Evolutionary conservation across 2,329 filamentous ascomycete species (phyloP), one percentile per base, ranked within the genome.

Genomic region (Pseudogymnoascus sp.): DNA sequence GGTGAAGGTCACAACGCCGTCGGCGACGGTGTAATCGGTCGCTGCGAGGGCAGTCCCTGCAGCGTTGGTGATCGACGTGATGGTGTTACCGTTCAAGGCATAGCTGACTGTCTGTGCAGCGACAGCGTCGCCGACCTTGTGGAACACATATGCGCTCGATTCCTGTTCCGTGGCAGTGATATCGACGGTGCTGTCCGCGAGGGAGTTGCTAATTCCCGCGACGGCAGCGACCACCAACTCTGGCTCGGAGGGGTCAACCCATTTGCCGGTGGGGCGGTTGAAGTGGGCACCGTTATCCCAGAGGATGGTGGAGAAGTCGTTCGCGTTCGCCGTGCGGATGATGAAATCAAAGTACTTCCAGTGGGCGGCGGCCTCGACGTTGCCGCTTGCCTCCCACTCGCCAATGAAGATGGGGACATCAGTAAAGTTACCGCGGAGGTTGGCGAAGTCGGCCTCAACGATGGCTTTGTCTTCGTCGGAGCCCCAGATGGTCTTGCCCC

Each of bases 241-340:
- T 4, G 82, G 70, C 0, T 77, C 76, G 0, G 79, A 76, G 0
- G 75, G 72, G 65, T 87, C 84, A 17, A 79, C 75, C 82, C 82
- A 86, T 2, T 69, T 67, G 53, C 77, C 76, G 0, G 77, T 74
- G 2, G 72, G 72, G 38, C 83, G 80, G 67, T 86, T 75, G 10
- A 85, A 75, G 42, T 83, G 80, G 67, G 85, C 83, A 0, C 83
- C 83, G 64, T 85, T 86, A 68, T 87, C 84, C 84, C 83, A 87
- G 5, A 86, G 70, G 1, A 85, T 74, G 3, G 79, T 76, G 0
- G 79, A 72, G 7, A 81, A 82, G 65, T 80, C 76, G 67, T 83
- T 80, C 53, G 79, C 76, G 1, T 73, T 75, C 0, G 80, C 79
- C 0, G 77, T 79, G 29, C 78, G 77, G 19, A 80, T 71, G 62